Conservation (phyloP, 2,329 filamentous ascomycete genomes). For the Fonsecaea multimorphosa region DNA sequence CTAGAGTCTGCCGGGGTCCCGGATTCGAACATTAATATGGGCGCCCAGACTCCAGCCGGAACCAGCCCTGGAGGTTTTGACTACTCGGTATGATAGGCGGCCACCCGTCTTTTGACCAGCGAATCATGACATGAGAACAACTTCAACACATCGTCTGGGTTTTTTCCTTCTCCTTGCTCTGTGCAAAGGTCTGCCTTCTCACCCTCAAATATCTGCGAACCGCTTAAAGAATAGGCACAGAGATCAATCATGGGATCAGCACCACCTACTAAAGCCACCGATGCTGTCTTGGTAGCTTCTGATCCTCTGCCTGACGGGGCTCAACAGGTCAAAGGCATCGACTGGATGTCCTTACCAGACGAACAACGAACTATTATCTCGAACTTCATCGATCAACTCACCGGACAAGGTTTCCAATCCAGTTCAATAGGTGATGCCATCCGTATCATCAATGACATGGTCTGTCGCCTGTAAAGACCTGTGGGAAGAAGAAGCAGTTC, state of each 20-base stretch:
- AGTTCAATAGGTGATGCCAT: conserved; percentile 84
- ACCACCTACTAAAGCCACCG: conserved; percentile 69
- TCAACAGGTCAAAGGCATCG: conserved; percentile 85
- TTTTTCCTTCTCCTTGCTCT: conserved; percentile 2
- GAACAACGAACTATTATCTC: conserved; percentile 77
- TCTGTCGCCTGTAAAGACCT: conserved; percentile 49
- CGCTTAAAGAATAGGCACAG: not conserved
- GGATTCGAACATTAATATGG: conserved; percentile 3
- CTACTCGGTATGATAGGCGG: not conserved
- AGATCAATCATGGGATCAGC: conserved; percentile 40
- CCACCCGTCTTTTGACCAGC: not conserved
- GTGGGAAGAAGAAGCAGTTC: conserved; percentile 21
- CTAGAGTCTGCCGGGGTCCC: conserved; percentile 2
- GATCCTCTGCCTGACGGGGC: conserved; percentile 78
- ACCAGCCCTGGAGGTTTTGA: too few relatives aligned
- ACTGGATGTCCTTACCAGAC: conserved; percentile 84
- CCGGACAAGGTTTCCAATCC: conserved; percentile 83
- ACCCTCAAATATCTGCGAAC: not conserved
- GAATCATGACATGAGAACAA: not conserved
- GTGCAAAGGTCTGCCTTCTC: not conserved
- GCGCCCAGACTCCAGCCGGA: conserved; percentile 6
- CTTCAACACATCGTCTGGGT: not conserved
- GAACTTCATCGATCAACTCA: conserved; percentile 81
- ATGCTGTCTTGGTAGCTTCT: conserved; percentile 85
- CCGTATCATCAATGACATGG: conserved; percentile 94